These are phyloP conservation scores for Skeletonema menzelii DNA, from an alignment of 108 stramenopile species.

Conservation along the genomic window DNA sequence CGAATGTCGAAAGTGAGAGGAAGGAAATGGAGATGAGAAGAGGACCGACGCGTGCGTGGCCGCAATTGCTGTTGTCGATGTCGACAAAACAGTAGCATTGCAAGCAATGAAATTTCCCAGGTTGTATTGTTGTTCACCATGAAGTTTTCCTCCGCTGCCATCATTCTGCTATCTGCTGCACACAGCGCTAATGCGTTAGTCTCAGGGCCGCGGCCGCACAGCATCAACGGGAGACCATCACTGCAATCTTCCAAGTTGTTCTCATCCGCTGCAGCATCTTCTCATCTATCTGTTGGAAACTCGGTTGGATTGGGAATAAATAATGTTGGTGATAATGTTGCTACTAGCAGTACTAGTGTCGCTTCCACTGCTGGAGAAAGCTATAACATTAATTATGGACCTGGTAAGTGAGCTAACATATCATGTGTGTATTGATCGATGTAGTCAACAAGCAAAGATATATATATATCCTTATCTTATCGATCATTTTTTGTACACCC, in stretches of 20 bases:
- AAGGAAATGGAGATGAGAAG: too few relatives aligned
- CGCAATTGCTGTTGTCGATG: too few relatives aligned
- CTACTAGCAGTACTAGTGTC: background rate
- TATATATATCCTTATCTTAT: background rate
- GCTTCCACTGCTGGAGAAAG: background rate
- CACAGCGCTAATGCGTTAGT: background rate
- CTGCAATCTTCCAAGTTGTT: background rate
- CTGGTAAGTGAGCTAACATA: conserved; percentile 8
- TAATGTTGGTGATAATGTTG: background rate
- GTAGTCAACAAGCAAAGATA: background rate
- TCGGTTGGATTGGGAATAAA: background rate
- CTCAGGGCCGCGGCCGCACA: background rate
- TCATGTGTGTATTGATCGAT: background rate
- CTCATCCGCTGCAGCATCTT: conserved; percentile 3
- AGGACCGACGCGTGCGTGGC: too few relatives aligned
- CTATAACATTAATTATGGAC: conserved; percentile 20
- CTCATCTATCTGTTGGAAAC: background rate
- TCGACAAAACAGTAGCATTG: too few relatives aligned
- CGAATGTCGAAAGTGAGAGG: too few relatives aligned
- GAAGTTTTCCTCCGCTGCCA: background rate
- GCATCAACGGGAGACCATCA: background rate
- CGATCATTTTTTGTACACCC: background rate
- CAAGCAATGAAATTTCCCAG: too few relatives aligned
- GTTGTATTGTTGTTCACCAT: background rate
- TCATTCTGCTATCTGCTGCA: background rate